These are phyloP conservation scores for Penicillium sp. DNA, from an alignment of 2,329 filamentous ascomycete genomes.

Conservation along the genomic window DNA sequence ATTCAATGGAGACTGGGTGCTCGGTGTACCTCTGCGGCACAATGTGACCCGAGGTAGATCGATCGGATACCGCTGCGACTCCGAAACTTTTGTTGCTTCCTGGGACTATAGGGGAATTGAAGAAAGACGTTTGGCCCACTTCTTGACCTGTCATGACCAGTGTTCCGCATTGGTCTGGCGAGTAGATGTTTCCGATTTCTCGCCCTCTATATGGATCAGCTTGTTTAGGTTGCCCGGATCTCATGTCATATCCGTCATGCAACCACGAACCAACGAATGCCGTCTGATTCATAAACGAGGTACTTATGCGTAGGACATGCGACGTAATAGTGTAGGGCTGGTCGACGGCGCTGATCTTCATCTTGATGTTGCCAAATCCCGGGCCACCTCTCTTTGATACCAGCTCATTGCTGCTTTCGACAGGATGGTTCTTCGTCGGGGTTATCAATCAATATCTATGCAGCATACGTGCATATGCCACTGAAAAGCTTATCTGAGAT, in stretches of 20 bases:
- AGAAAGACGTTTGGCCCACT: slow-evolving; percentile 28
- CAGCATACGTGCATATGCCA: not conserved
- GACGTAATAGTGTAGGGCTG: not conserved
- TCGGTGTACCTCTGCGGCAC: slow-evolving; percentile 30
- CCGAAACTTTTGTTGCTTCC: slow-evolving; percentile 31
- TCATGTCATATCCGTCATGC: slow-evolving; percentile 32
- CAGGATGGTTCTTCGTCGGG: too few relatives aligned
- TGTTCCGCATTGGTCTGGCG: slow-evolving; percentile 10
- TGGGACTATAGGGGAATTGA: slow-evolving; percentile 29
- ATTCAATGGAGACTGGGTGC: slow-evolving; percentile 41
- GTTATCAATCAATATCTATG: too few relatives aligned
- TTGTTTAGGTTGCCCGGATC: slow-evolving; percentile 36
- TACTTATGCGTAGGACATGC: not conserved
- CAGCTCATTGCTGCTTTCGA: too few relatives aligned
- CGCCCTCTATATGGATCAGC: slow-evolving; percentile 18
- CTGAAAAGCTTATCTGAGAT: too few relatives aligned
- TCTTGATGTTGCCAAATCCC: not conserved
- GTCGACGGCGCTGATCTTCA: not conserved
- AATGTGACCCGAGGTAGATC: slow-evolving; percentile 28
- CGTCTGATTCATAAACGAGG: slow-evolving; percentile 20
- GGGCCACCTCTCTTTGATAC: not conserved
- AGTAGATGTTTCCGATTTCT: slow-evolving; percentile 28
- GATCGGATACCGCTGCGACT: slow-evolving; percentile 37
- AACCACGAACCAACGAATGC: slow-evolving; percentile 33
- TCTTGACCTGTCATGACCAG: slow-evolving; percentile 11